phyloP scores from a whole-genome alignment of 192 early-diverging fungal species.

The Backusella macrospora region DNA sequence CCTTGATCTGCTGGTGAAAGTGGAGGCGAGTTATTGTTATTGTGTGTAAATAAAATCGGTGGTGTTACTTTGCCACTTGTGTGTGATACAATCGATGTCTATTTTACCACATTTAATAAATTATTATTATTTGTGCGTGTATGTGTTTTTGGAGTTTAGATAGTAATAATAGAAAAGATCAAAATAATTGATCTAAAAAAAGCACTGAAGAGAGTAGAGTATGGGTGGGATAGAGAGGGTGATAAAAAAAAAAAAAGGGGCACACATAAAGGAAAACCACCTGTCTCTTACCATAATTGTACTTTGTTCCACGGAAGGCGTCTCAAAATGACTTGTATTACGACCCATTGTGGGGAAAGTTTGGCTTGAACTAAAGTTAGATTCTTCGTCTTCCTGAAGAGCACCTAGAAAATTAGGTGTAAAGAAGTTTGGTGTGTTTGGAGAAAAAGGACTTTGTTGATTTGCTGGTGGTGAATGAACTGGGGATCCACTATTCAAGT shows the following conservation, averaged over 20 bases:
- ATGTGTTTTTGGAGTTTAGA: not conserved
- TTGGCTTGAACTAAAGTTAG: not conserved
- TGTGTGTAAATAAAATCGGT: not conserved
- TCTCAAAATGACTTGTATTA: constrained; percentile 3
- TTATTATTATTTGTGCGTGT: not conserved
- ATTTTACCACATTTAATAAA: not conserved
- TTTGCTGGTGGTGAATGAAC: constrained; percentile 10
- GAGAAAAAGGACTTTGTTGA: constrained; percentile 30
- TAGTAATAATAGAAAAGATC: not conserved
- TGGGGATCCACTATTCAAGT: not conserved
- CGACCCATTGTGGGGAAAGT: not conserved
- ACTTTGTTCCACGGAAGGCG: constrained; percentile 10
- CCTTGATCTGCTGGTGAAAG: not conserved
- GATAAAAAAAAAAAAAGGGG: not conserved
- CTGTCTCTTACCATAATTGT: constrained; percentile 19
- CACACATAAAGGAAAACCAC: not conserved
- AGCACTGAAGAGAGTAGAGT: too few species aligned
- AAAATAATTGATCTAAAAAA: too few species aligned
- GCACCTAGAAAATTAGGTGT: constrained; percentile 71
- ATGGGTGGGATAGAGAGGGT: too few species aligned
- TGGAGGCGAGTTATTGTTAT: not conserved
- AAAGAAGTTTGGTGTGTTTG: constrained; percentile 71
- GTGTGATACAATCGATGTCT: not conserved
- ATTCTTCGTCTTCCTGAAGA: constrained; percentile 46
- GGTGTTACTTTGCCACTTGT: not conserved